phyloP scores from a whole-genome alignment of 306 rosid genomes.

The Gillenia trifoliata region DNA sequence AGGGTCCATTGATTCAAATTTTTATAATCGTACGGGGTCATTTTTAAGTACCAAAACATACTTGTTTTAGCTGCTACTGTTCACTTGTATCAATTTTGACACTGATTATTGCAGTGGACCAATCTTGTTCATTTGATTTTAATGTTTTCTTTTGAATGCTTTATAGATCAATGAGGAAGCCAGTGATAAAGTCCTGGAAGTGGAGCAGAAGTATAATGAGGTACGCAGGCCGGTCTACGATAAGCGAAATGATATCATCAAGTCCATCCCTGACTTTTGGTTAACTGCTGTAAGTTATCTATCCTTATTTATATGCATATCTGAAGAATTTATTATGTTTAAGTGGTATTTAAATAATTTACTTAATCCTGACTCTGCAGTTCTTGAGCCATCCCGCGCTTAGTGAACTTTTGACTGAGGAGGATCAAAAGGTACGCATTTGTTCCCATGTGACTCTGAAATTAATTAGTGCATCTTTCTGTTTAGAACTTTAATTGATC shows the following conservation, averaged over 20 bases:
- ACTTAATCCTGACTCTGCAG: slow-evolving; percentile 27
- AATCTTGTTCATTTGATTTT: neutral
- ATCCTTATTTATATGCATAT: neutral
- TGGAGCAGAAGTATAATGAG: slow-evolving; percentile 89
- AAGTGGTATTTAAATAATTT: neutral
- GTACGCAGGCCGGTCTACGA: slow-evolving; percentile 73
- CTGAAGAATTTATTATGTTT: neutral
- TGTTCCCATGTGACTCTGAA: neutral
- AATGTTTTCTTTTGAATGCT: neutral
- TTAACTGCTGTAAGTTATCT: slow-evolving; percentile 67
- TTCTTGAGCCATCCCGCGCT: slow-evolving; percentile 79
- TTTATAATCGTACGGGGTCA: neutral
- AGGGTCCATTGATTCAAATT: neutral
- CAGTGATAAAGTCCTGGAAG: slow-evolving; percentile 78
- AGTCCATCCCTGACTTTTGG: slow-evolving; percentile 93
- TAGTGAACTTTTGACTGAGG: slow-evolving; percentile 64
- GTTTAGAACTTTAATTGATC: neutral
- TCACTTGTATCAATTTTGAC: neutral
- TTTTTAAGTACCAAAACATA: neutral
- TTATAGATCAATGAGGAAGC: slow-evolving; percentile 89
- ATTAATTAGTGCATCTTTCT: neutral
- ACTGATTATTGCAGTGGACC: neutral
- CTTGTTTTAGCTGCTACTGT: neutral
- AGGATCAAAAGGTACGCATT: slow-evolving; percentile 73
- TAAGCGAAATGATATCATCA: slow-evolving; percentile 68